Evolutionary conservation across 2,329 filamentous ascomycete genomes (phyloP).

Genomic region (Botrytis hyacinthi): DNA sequence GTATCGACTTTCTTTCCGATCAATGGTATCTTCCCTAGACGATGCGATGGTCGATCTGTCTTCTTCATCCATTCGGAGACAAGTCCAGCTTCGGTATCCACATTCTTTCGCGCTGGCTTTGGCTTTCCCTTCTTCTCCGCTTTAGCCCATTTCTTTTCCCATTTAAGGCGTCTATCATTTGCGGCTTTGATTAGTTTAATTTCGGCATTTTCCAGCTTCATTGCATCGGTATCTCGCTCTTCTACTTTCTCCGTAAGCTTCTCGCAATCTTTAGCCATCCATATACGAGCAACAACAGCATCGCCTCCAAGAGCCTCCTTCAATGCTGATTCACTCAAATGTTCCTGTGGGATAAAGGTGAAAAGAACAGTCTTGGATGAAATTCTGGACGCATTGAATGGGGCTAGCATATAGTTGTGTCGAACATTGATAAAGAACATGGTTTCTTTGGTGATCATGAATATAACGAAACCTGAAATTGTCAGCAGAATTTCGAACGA

Average conservation of each 20-base stretch:
- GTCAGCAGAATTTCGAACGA: constrained; percentile 6
- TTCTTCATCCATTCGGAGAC: constrained; percentile 69
- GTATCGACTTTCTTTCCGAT: constrained; percentile 90
- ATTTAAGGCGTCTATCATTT: constrained; percentile 61
- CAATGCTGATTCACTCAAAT: constrained; percentile 70
- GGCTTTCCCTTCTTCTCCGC: constrained; percentile 27
- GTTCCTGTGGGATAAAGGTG: constrained; percentile 77
- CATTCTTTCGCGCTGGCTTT: constrained; percentile 43
- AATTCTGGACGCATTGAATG: constrained; percentile 76
- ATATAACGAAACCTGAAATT: constrained; percentile 70
- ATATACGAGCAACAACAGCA: constrained; percentile 72
- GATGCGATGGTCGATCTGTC: constrained; percentile 74
- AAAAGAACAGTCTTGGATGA: constrained; percentile 90
- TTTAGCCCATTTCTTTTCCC: constrained; percentile 49
- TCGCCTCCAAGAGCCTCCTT: constrained; percentile 69
- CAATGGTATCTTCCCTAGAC: constrained; percentile 63
- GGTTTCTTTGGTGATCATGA: constrained; percentile 79
- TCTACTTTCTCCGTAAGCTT: constrained; percentile 77
- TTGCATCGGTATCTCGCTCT: constrained; percentile 74
- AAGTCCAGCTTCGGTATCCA: constrained; percentile 64
- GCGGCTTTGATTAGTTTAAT: constrained; percentile 77
- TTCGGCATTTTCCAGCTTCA: constrained; percentile 83
- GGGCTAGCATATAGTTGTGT: constrained; percentile 85
- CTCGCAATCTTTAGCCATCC: constrained; percentile 75
- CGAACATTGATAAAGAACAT: constrained; percentile 90